Conservation (phyloP, 1,284 basidiomycete genomes). For the Sporisorium sorghi region DNA sequence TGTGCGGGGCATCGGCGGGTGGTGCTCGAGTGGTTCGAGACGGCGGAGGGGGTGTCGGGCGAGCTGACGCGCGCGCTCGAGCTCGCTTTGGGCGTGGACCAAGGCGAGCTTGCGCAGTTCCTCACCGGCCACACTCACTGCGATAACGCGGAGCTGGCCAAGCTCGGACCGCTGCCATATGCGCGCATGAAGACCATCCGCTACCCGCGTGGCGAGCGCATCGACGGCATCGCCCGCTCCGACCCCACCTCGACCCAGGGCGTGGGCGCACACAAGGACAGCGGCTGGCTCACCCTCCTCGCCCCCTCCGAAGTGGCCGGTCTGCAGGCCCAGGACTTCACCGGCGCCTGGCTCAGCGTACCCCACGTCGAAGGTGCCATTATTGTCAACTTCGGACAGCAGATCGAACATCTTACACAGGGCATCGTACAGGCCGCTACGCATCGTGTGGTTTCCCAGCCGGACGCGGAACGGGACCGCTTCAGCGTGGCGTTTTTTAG, state of each 20-base stretch:
- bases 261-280: slow-evolving; percentile 63
- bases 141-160: neutral
- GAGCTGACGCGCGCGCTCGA: slow-evolving; percentile 58
- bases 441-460: slow-evolving; percentile 53
- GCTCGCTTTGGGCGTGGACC: slow-evolving; percentile 35
- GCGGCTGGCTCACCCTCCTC: slow-evolving; percentile 61
- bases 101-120: slow-evolving; percentile 39
- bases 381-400: slow-evolving; percentile 66
- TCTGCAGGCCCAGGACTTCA: slow-evolving; percentile 55
- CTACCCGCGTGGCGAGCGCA: slow-evolving; percentile 43
- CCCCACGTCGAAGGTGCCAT: slow-evolving; percentile 40
- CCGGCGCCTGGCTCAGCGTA: slow-evolving; percentile 55
- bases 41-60: slow-evolving; percentile 26
- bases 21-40: slow-evolving; percentile 48
- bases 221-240: slow-evolving; percentile 47
- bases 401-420: slow-evolving; percentile 54
- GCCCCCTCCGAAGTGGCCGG: slow-evolving; percentile 51
- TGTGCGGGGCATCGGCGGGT: slow-evolving; percentile 22
- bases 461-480: slow-evolving; percentile 9
- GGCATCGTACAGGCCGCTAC: slow-evolving; percentile 60
- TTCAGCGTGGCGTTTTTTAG: slow-evolving; percentile 58
- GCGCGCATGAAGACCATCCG: slow-evolving; percentile 62
- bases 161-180: slow-evolving; percentile 40
- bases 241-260: slow-evolving; percentile 50
- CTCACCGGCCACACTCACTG: slow-evolving; percentile 26